phyloP scores from a whole-genome alignment of 106 monocot genomes.

The Chionographis japonica region DNA sequence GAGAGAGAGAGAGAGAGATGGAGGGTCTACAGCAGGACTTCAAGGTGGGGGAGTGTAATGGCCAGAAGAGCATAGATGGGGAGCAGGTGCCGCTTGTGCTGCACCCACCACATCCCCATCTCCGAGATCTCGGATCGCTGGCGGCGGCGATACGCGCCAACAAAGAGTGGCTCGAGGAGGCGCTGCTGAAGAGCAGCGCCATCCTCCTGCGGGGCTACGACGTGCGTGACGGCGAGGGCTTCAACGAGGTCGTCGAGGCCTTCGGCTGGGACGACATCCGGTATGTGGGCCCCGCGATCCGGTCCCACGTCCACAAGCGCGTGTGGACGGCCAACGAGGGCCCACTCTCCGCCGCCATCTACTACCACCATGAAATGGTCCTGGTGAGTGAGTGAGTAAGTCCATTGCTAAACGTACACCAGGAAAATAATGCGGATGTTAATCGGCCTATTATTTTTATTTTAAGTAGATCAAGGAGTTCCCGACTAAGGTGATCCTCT shows the following conservation, averaged over 20 bases:
- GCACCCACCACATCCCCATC: neutral
- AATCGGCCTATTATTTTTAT: neutral
- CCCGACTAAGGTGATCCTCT: conserved; percentile 27
- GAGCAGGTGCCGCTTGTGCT: conserved; percentile 24
- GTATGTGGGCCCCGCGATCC: conserved; percentile 29
- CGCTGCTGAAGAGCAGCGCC: conserved; percentile 18
- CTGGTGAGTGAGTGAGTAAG: conserved; percentile 8
- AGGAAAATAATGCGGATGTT: neutral
- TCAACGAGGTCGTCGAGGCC: conserved; percentile 31
- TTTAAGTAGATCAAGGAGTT: conserved; percentile 24
- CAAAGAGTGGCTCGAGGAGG: conserved; percentile 21
- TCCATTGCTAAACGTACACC: neutral
- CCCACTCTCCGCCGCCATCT: conserved; percentile 25
- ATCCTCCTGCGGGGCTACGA: conserved; percentile 34
- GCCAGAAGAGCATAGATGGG: conserved; percentile 28
- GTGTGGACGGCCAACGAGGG: conserved; percentile 39
- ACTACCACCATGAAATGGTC: conserved; percentile 44
- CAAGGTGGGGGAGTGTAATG: conserved; percentile 24
- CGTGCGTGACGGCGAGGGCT: conserved; percentile 23
- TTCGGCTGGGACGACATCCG: conserved; percentile 29
- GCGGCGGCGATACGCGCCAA: conserved; percentile 6
- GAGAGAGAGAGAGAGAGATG: no score
- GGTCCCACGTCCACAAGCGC: conserved; percentile 24
- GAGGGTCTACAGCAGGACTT: conserved; percentile 1
- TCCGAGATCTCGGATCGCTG: neutral